Base-by-base conservation (phyloP, 2,329 filamentous ascomycete species). In the Venturia nashicola region DNA sequence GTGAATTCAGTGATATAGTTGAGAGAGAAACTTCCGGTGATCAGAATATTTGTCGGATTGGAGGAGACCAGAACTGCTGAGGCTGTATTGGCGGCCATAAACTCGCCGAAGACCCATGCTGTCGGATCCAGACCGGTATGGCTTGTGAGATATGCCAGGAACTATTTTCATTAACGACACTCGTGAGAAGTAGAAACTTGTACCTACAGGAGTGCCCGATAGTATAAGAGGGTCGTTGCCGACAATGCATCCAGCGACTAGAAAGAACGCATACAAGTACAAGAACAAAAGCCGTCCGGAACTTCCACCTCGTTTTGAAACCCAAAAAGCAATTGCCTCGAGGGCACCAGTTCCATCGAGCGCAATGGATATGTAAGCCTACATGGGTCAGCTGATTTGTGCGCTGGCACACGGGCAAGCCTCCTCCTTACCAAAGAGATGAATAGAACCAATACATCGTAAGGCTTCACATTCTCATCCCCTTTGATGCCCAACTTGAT, bases 371-470 rank as follows among this genome's bases (percentile, higher is more conserved):
- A 57, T 57, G 51, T 57, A 57, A 57, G 51, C 51, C 51, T 57
- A 18, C 3, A 27, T n/a, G 9, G 3, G 32, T 57, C 32, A 57
- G 51, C 51, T 57, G 51, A 36, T 36, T 32, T 34, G 48, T 5
- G 36, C 16, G 51, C 23, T 34, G n/a, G 7, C n/a, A 34, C 12
- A 6, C 32, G 9, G 16, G 27, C 51, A 20, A 16, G n/a, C 27
- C 8, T 36, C 27, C 36, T 12, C n/a, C 51, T 7, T 57, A 57
- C 51, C 32, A 57, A 36, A 20, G 51, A 57, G n/a, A 57, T 57
- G 51, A 57, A 57, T 36, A 57, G 51, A 57, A 57, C 51, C 51
- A 57, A 57, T 3, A 57, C 51, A 57, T 57, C 51, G 32, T 57
- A 57, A 8, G 51, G 51, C 27, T 57, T 57, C 51, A 57, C 51